Conservation (phyloP, 331 rosid genomes). For the Stylosanthes scabra region DNA sequence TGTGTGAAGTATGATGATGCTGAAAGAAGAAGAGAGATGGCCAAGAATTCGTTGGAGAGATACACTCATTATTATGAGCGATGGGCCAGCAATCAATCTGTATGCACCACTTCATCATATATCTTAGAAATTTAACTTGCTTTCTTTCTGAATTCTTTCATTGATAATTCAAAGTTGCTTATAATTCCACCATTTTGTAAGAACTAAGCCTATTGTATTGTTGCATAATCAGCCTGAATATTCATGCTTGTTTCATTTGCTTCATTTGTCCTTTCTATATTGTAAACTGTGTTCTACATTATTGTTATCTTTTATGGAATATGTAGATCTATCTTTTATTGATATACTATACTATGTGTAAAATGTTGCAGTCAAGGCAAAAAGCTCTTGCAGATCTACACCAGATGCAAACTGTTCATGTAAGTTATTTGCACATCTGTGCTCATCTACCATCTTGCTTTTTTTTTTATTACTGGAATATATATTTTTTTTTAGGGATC, state of each 20-base stretch:
- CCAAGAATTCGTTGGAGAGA: conserved; percentile 64
- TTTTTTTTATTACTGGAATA: background rate
- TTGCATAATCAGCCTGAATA: background rate
- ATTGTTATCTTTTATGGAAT: too few species aligned
- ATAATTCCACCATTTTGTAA: conserved; percentile 1
- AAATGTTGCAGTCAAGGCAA: conserved; percentile 59
- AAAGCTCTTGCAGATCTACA: conserved; percentile 72
- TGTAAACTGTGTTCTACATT: conserved; percentile 18
- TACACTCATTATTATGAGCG: conserved; percentile 83
- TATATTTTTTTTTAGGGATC: conserved; percentile 4
- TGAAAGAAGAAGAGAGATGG: conserved; percentile 63
- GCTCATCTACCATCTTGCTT: conserved; percentile 4
- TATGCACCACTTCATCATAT: conserved; percentile 38
- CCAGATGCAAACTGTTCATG: conserved; percentile 61
- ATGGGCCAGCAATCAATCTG: conserved; percentile 78
- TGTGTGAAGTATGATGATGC: conserved; percentile 55
- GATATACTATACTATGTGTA: conserved; percentile 1
- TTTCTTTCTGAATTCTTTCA: conserved; percentile 21
- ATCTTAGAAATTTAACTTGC: conserved; percentile 7
- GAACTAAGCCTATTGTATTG: conserved; percentile 16
- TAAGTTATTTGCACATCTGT: conserved; percentile 36
- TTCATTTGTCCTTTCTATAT: conserved; percentile 12
- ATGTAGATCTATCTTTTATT: conserved; percentile 24
- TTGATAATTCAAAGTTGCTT: conserved; percentile 5
- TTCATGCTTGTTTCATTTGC: conserved; percentile 19